Percentiles rank a stretch among this genome's conserved stretches.
Conservation (phyloP, 768 basidiomycete species). For the Tulasnella sp. region DNA sequence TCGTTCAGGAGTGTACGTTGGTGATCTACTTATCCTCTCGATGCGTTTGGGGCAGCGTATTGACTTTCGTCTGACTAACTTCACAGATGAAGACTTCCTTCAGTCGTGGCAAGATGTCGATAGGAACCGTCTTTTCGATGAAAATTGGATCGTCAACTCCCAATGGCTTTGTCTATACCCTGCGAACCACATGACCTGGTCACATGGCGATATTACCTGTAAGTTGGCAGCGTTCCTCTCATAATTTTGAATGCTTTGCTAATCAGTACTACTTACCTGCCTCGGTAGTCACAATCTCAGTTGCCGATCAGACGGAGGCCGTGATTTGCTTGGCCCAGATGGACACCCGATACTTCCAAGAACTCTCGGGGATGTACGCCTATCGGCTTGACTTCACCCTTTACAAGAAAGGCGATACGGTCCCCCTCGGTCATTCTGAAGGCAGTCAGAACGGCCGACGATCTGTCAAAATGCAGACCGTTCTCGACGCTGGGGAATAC, state of each 20-base stretch:
- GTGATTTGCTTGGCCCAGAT: constrained; percentile 43
- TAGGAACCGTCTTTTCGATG: constrained; percentile 36
- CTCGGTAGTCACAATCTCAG: constrained; percentile 35
- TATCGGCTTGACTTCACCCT: constrained; percentile 43
- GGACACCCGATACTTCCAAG: constrained; percentile 39
- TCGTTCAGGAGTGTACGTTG: constrained; percentile 38
- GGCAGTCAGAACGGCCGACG: constrained; percentile 20
- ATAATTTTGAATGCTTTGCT: background rate
- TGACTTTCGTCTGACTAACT: too few relatives aligned
- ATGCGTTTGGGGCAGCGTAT: too few relatives aligned
- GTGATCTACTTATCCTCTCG: too few relatives aligned
- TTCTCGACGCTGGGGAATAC: constrained; percentile 23
- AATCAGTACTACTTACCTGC: background rate
- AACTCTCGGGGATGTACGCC: constrained; percentile 32
- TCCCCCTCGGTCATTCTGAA: constrained; percentile 16
- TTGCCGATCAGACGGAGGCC: constrained; percentile 31
- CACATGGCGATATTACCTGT: constrained; percentile 46
- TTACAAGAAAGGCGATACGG: constrained; percentile 34
- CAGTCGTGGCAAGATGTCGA: constrained; percentile 33
- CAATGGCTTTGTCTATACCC: constrained; percentile 38
- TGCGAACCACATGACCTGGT: constrained; percentile 37
- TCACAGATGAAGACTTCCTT: constrained; percentile 20
- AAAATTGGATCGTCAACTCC: constrained; percentile 36
- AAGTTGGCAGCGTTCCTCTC: constrained; percentile 20
- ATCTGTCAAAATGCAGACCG: constrained; percentile 19